Evolutionary conservation across 164 flowering plant genomes (phyloP).

Genomic region (Vitis vinifera): DNA sequence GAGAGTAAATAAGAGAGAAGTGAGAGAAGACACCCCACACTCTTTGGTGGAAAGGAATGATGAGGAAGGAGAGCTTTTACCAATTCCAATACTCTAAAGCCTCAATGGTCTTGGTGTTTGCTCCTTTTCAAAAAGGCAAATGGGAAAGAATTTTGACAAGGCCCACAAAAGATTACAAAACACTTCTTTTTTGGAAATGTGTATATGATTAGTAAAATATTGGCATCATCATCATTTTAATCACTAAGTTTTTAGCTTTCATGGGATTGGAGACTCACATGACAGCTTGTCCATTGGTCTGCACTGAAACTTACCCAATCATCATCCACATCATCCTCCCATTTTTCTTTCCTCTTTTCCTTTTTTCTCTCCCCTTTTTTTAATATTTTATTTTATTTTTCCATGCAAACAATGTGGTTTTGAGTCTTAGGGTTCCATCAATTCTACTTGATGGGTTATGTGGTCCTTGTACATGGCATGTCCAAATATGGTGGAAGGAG

Average conservation of each 20-base stretch:
- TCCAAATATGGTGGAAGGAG: too few relatives aligned
- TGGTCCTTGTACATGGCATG: too few relatives aligned
- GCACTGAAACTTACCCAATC: constrained; percentile 16
- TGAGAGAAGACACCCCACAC: constrained; percentile 19
- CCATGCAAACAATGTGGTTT: too few relatives aligned
- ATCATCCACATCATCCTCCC: constrained; percentile 21
- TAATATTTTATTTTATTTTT: neutral
- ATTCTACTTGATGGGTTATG: too few relatives aligned
- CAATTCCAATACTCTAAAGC: constrained; percentile 28
- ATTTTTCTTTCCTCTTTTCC: neutral
- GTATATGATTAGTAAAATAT: constrained; percentile 6
- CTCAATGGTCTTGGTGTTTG: constrained; percentile 17
- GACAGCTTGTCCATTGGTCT: constrained; percentile 16
- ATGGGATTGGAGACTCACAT: constrained; percentile 27
- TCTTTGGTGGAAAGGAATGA: too few relatives aligned
- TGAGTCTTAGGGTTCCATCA: too few relatives aligned
- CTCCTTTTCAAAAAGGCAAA: constrained; percentile 32
- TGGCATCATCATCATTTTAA: constrained; percentile 23
- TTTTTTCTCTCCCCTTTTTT: neutral
- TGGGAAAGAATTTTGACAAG: constrained; percentile 12
- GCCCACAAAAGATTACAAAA: constrained; percentile 17
- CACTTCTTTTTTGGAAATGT: constrained; percentile 20
- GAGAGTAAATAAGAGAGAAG: constrained; percentile 24
- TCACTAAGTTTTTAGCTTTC: constrained; percentile 16
- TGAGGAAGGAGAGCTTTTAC: constrained; percentile 14